Base-by-base conservation (phyloP, 1,139 yeast species). In the Candida dubliniensis region DNA sequence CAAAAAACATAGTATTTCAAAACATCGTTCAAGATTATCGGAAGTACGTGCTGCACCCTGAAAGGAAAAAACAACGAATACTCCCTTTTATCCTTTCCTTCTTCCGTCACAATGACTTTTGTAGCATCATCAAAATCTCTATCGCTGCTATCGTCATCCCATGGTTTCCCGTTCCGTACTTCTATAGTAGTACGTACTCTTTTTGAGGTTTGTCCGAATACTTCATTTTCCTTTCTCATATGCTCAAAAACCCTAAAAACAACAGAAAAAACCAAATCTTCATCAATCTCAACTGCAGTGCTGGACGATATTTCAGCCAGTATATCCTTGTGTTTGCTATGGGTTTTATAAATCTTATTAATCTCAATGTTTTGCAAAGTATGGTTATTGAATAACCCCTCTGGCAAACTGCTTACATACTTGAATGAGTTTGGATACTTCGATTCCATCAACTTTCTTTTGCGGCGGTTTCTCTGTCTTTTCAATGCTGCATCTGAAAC, bases 1-100 rank as follows among this genome's bases (percentile, higher is more conserved):
- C 85, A 81, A 31, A 91, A 63, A n/a, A 72, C 77, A 71, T 77
- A 74, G 47, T 64, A 76, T 14, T 55, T 55, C 27, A 73, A 56
- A 7, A 46, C 49, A 2, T 55, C 56, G 24, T 66, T 62, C 10
- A 66, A 45, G 6, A 67, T 50, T 7, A 71, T 52, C 4, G 76
- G 75, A 6, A 67, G 46, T 1, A 67, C 68, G 47, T 74, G 77
- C 47, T 74, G 79, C 14, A 74, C 67, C 43, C 66, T 64, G 52
- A 51, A 72, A 1, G 78, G 78, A 46, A 67, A 73, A 47, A 63
- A 69, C n/a, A 73, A 47, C 2, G 61, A 53, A 47, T 62, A 67
- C 43, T 59, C 54, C 25, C 69, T 39, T 4, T 53, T 41, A 1
- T 46, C 42, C 1, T 43, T 31, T 8, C 51, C 51, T 6, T 48